phyloP scores from a whole-genome alignment of 202 grass and related monocot species.

The Panicum hallii region DNA sequence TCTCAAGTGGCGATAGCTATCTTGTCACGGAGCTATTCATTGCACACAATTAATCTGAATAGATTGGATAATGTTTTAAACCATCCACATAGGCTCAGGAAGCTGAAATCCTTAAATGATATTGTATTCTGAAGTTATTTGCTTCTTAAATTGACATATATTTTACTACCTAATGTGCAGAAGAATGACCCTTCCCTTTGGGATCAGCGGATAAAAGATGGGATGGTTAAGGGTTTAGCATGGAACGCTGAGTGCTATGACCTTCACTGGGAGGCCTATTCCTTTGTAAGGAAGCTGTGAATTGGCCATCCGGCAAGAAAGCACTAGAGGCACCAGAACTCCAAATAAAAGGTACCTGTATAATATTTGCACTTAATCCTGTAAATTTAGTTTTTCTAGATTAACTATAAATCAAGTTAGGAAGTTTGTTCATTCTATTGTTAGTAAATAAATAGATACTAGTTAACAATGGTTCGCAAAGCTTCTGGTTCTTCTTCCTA shows the following conservation, averaged over 20 bases:
- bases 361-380: conserved; percentile 12
- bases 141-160: conserved; percentile 42
- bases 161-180: conserved; percentile 44
- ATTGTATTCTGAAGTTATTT: conserved; percentile 13
- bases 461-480: not conserved
- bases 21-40: not conserved
- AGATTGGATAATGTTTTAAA: conserved; percentile 11
- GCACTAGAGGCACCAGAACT: not conserved
- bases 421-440: not conserved
- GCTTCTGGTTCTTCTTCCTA: not conserved
- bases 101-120: conserved; percentile 4
- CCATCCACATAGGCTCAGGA: conserved; percentile 6
- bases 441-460: conserved; percentile 18
- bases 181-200: conserved; percentile 44
- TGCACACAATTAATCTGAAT: not conserved
- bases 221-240: conserved; percentile 55
- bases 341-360: conserved; percentile 5
- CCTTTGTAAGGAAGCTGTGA: conserved; percentile 55
- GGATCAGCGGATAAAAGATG: conserved; percentile 53
- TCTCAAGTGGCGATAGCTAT: conserved; percentile 8
- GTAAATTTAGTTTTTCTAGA: not conserved
- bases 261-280: conserved; percentile 59
- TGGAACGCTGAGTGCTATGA: conserved; percentile 58
- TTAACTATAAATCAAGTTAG: not conserved
- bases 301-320: not conserved